These are phyloP conservation scores for Pichia sp. DNA, from an alignment of 1,139 yeast species.

Conservation along the genomic window DNA sequence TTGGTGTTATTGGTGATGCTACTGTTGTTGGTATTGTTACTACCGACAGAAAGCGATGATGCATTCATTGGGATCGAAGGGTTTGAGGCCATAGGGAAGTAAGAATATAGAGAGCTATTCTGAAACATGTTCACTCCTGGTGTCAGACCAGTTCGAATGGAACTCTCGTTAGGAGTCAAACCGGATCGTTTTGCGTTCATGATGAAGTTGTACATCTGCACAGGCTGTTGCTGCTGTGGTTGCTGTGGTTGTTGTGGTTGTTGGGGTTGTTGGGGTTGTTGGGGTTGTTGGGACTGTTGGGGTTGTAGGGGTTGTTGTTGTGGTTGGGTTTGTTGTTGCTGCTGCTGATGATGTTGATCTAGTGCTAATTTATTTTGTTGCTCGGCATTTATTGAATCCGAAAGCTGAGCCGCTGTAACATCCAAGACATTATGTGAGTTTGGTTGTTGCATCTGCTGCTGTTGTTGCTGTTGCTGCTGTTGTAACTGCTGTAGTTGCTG, in stretches of 20 bases:
- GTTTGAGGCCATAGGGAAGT: slow-evolving; percentile 4
- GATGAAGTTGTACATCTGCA: slow-evolving; percentile 26
- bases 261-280: background rate
- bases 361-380: background rate
- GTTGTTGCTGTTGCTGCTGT: background rate
- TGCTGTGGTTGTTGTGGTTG: slow-evolving; percentile 4
- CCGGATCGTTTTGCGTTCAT: slow-evolving; percentile 43
- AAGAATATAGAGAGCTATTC: slow-evolving; percentile 11
- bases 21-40: slow-evolving; percentile 12
- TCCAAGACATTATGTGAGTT: background rate
- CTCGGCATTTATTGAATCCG: background rate
- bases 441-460: too few species aligned
- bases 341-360: background rate
- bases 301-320: too few species aligned
- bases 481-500: background rate
- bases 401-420: background rate
- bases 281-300: too few species aligned
- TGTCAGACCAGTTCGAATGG: slow-evolving; percentile 61
- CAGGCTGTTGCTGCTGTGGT: slow-evolving; percentile 22
- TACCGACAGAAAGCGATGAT: background rate
- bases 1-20: background rate
- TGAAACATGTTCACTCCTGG: slow-evolving; percentile 35
- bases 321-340: too few species aligned
- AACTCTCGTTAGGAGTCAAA: slow-evolving; percentile 66
- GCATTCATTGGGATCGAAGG: background rate